Conservation (phyloP, 192 early-diverging fungal species). For the Piromyces sp. region DNA sequence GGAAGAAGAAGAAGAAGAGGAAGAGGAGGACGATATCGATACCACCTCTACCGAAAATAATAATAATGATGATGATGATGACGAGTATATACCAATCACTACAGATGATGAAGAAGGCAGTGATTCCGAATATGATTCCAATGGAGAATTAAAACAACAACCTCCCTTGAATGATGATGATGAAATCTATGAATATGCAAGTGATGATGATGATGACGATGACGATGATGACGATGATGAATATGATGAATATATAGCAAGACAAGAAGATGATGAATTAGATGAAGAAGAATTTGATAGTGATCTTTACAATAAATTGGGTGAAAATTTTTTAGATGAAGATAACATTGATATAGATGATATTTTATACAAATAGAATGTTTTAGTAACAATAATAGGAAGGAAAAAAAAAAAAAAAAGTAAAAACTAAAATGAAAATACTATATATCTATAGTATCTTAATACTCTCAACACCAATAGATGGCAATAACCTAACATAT, state of each 20-base stretch:
- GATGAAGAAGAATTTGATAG: background rate
- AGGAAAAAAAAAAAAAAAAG: too few species aligned
- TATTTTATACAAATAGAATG: background rate
- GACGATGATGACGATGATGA: background rate
- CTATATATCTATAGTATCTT: too few species aligned
- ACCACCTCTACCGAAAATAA: too few species aligned
- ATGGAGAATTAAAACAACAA: background rate
- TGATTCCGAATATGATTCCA: background rate
- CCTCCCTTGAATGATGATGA: background rate
- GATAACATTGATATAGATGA: background rate
- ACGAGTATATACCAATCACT: background rate
- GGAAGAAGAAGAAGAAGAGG: background rate
- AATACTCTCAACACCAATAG: too few species aligned
- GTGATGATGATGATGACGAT: background rate
- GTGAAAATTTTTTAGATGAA: background rate
- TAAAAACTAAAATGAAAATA: too few species aligned
- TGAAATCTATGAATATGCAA: background rate
- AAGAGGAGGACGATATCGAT: background rate
- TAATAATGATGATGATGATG: background rate
- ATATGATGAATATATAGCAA: background rate
- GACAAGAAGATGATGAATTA: background rate
- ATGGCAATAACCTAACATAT: too few species aligned
- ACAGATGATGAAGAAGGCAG: background rate
- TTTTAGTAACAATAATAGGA: too few species aligned
- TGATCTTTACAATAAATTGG: background rate